Percentiles rank a stretch among this genome's conserved stretches.
phyloP scores from a whole-genome alignment of 2,329 filamentous ascomycete genomes.

The Cladosporium cucumerinum region DNA sequence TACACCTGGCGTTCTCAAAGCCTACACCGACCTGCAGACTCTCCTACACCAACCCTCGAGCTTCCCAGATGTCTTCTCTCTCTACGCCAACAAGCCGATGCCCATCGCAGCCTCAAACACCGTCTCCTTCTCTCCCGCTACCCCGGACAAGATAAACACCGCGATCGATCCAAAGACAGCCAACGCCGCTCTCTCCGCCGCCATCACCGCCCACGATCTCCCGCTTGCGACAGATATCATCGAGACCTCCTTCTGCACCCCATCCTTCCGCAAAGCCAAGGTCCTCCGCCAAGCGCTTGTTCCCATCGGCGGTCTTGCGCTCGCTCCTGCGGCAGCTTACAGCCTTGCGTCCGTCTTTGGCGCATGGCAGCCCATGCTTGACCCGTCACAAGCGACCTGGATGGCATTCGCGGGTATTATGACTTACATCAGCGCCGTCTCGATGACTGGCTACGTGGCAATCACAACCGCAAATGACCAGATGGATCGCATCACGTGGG shows the following conservation, averaged over 20 bases:
- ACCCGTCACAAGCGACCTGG: constrained; percentile 67
- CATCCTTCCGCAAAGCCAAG: constrained; percentile 66
- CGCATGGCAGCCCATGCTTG: constrained; percentile 70
- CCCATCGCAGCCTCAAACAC: constrained; percentile 52
- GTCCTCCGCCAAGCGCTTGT: constrained; percentile 61
- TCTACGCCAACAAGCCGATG: constrained; percentile 80
- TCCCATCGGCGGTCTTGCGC: constrained; percentile 54
- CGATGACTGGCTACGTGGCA: constrained; percentile 77
- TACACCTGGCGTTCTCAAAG: constrained; percentile 65
- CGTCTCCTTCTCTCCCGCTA: constrained; percentile 59
- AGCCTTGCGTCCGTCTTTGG: constrained; percentile 66
- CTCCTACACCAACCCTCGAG: constrained; percentile 69
- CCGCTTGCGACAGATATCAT: constrained; percentile 73
- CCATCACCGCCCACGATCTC: constrained; percentile 75
- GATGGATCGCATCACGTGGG: constrained; percentile 91
- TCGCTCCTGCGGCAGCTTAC: constrained; percentile 66
- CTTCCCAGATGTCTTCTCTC: constrained; percentile 72
- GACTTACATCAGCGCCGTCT: constrained; percentile 78
- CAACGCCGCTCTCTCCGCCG: constrained; percentile 70
- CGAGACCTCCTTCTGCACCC: constrained; percentile 64
- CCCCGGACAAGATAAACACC: constrained; percentile 59
- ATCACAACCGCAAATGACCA: constrained; percentile 88
- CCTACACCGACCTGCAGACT: constrained; percentile 75
- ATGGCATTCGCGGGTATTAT: constrained; percentile 77
- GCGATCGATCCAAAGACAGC: constrained; percentile 71